A percentile compares a stretch with the other conserved stretches of the same genome.
phyloP scores from a whole-genome alignment of 2,329 filamentous ascomycete species.

The Beauveria asiatica region DNA sequence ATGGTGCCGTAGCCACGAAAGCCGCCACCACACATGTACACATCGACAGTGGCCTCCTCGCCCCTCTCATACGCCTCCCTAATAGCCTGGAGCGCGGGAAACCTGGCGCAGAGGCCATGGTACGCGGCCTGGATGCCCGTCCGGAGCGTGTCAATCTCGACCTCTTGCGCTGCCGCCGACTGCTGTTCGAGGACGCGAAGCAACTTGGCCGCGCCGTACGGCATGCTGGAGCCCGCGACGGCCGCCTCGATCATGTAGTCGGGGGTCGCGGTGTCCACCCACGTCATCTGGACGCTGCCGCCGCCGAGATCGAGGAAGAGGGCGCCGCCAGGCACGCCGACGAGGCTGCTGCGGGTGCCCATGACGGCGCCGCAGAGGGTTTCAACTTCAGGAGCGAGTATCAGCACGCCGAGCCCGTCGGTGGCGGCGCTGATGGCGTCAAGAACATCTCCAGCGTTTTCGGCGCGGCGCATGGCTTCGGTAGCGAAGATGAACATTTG shows the following conservation, averaged over 20 bases:
- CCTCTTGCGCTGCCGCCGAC: constrained; percentile 30
- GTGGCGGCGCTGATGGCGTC: constrained; percentile 52
- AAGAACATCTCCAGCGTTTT: constrained; percentile 64
- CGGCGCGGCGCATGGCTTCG: constrained; percentile 75
- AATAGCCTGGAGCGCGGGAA: constrained; percentile 38
- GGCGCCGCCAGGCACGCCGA: constrained; percentile 51
- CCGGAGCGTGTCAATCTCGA: constrained; percentile 47
- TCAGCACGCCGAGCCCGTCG: constrained; percentile 56
- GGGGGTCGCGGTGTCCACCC: constrained; percentile 41
- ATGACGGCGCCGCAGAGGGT: constrained; percentile 69
- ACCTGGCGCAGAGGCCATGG: constrained; percentile 37
- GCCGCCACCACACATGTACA: constrained; percentile 84
- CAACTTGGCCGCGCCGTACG: constrained; percentile 52
- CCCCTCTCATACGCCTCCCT: constrained; percentile 26
- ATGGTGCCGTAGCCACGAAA: constrained; percentile 88
- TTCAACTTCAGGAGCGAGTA: constrained; percentile 73
- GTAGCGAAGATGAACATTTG: constrained; percentile 76
- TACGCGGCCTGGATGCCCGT: constrained; percentile 53
- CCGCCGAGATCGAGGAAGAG: constrained; percentile 84
- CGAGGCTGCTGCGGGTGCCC: constrained; percentile 70
- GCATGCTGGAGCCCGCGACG: constrained; percentile 46
- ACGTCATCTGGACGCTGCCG: constrained; percentile 58
- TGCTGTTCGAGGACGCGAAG: constrained; percentile 38
- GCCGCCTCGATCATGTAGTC: constrained; percentile 47
- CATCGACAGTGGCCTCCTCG: constrained; percentile 42